phyloP scores from a whole-genome alignment of 1,284 basidiomycete genomes.

The Trametes pubescens region DNA sequence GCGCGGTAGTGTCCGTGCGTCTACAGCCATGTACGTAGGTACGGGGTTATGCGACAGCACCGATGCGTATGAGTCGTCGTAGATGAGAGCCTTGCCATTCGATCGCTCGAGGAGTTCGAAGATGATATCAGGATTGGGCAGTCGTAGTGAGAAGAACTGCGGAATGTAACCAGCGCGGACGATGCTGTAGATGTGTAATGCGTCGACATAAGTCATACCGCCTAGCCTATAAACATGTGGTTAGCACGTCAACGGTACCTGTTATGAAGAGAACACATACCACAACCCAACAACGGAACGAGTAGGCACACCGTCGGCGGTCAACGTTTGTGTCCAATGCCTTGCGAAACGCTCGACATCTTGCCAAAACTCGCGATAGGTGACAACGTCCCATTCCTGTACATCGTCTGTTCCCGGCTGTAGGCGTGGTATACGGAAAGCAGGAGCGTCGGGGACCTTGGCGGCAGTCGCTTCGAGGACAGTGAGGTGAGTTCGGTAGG shows the following conservation, averaged over 20 bases:
- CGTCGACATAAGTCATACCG: conserved; percentile 72
- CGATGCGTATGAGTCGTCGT: conserved; percentile 56
- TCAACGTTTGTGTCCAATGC: conserved; percentile 60
- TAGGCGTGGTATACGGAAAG: conserved; percentile 57
- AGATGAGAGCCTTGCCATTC: conserved; percentile 65
- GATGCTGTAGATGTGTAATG: conserved; percentile 74
- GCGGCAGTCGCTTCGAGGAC: conserved; percentile 57
- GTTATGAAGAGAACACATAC: conserved; percentile 46
- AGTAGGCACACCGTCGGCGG: conserved; percentile 51
- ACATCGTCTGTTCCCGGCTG: conserved; percentile 47
- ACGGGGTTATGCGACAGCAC: conserved; percentile 52
- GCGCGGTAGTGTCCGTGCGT: conserved; percentile 48
- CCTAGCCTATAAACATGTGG: conserved; percentile 56
- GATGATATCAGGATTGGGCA: conserved; percentile 73
- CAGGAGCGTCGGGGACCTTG: conserved; percentile 52
- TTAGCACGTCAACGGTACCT: conserved; percentile 24
- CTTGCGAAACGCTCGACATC: conserved; percentile 63
- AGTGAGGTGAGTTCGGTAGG: conserved; percentile 54
- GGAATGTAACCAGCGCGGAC: conserved; percentile 77
- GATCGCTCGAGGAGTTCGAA: conserved; percentile 68
- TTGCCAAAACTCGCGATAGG: conserved; percentile 58
- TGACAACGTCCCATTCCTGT: conserved; percentile 57
- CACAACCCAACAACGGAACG: conserved; percentile 73
- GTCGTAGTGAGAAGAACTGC: conserved; percentile 74
- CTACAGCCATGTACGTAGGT: conserved; percentile 54